Conservation (phyloP, 371 early-diverging fungal genomes). For the Rhizomucor pusillus region DNA sequence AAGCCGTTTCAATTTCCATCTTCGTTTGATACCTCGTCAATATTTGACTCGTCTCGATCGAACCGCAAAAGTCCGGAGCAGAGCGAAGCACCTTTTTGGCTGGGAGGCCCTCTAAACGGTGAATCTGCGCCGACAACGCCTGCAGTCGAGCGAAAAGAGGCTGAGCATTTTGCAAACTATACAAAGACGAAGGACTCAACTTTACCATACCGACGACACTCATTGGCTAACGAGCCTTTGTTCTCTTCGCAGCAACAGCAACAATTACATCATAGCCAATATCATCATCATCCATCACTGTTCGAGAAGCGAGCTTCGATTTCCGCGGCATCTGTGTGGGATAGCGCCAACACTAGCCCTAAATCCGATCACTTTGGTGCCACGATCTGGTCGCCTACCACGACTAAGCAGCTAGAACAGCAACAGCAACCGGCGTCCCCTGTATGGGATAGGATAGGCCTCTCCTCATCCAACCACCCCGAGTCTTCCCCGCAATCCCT, state of each 20-base stretch:
- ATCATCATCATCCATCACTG: background rate
- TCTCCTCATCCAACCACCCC: constrained; percentile 7
- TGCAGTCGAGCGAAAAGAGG: constrained; percentile 4
- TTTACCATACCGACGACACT: constrained; percentile 25
- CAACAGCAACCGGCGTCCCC: constrained; percentile 7
- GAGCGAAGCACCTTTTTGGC: constrained; percentile 16
- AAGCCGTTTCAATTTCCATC: constrained; percentile 1
- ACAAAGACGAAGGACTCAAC: background rate
- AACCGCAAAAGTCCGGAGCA: background rate
- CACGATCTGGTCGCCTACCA: constrained; percentile 16
- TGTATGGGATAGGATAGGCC: constrained; percentile 9
- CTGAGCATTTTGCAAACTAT: constrained; percentile 6
- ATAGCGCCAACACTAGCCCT: background rate
- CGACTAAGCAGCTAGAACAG: constrained; percentile 10
- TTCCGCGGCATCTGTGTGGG: constrained; percentile 4
- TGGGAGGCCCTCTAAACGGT: constrained; percentile 10
- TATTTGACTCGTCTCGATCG: background rate
- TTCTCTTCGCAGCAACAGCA: constrained; percentile 1
- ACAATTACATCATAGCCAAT: background rate
- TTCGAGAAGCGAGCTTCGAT: background rate
- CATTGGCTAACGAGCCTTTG: constrained; percentile 17
- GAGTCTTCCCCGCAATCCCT: constrained; percentile 14
- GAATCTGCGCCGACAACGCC: background rate
- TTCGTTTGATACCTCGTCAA: background rate
- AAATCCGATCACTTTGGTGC: constrained; percentile 3